Percentiles rank a stretch among this genome's conserved stretches.
These are phyloP conservation scores for Helenozyma baotianmanensis DNA, from an alignment of 805 yeast genomes.

Conservation along the genomic window DNA sequence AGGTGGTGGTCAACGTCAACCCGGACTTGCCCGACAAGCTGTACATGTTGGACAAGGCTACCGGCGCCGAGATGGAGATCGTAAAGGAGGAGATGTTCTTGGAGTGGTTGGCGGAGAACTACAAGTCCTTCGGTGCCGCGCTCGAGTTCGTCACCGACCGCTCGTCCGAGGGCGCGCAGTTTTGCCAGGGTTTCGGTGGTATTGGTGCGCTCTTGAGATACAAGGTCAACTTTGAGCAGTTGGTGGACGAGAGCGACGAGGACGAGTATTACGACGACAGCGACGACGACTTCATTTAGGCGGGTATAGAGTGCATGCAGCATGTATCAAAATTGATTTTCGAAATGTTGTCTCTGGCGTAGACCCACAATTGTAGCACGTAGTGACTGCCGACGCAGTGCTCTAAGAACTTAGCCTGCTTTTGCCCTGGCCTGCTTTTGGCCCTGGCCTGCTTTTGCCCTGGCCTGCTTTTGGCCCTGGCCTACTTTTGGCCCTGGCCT, in stretches of 20 bases:
- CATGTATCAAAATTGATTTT: too few relatives aligned
- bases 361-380: too few relatives aligned
- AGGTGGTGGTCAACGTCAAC: conserved; percentile 64
- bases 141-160: conserved; percentile 95
- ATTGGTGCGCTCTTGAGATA: conserved; percentile 95
- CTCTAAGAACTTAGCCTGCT: too few relatives aligned
- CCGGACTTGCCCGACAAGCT: conserved; percentile 74
- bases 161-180: conserved; percentile 98
- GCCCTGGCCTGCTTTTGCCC: too few relatives aligned
- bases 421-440: too few relatives aligned
- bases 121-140: conserved; percentile 89
- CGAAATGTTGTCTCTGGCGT: too few relatives aligned
- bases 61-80: conserved; percentile 90
- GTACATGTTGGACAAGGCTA: conserved; percentile 71
- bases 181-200: conserved; percentile 98
- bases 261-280: conserved; percentile 77
- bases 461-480: too few relatives aligned
- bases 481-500: too few relatives aligned
- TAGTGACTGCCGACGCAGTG: too few relatives aligned
- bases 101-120: conserved; percentile 98
- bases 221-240: conserved; percentile 94
- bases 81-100: conserved; percentile 79
- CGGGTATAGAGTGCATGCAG: too few relatives aligned
- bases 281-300: conserved; percentile 37
- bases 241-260: conserved; percentile 76